Conservation (phyloP, 805 yeast genomes). For the Spathaspora boniae region DNA sequence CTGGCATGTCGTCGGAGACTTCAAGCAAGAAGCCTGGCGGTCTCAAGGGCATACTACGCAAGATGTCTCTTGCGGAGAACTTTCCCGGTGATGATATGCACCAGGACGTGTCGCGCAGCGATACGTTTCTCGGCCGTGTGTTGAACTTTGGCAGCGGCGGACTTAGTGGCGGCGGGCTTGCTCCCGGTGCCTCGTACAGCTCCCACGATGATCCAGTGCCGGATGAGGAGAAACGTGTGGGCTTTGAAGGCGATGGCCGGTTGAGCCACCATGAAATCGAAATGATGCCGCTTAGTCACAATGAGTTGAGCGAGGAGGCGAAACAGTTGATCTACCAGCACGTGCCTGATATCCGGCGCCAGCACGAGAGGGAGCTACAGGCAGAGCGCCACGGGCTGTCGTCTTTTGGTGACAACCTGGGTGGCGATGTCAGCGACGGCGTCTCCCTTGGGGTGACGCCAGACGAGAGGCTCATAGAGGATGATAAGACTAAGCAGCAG, state of each 20-base stretch:
- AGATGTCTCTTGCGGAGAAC: conserved; percentile 32
- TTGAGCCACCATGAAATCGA: conserved; percentile 43
- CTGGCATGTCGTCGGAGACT: conserved; percentile 1
- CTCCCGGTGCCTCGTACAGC: conserved; percentile 34
- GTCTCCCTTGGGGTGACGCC: conserved; percentile 8
- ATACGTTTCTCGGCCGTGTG: conserved; percentile 38
- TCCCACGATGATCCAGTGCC: conserved; percentile 11
- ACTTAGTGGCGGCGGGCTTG: conserved; percentile 40
- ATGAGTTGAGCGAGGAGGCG: conserved; percentile 49
- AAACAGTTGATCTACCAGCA: conserved; percentile 51
- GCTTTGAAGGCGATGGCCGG: conserved; percentile 11
- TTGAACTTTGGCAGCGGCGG: conserved; percentile 23
- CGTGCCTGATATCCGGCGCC: conserved; percentile 24
- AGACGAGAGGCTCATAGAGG: conserved; percentile 1
- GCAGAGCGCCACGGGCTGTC: too few relatives aligned
- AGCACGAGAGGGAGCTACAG: too few relatives aligned
- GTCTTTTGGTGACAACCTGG: too few relatives aligned
- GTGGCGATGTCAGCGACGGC: too few relatives aligned
- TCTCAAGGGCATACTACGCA: conserved; percentile 30
- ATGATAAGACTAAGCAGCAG: conserved; percentile 6
- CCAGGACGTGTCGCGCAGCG: conserved; percentile 23
- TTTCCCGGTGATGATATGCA: conserved; percentile 14
- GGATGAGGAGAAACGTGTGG: conserved; percentile 37
- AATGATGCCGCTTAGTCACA: conserved; percentile 40
- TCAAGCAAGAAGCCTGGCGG: conserved; percentile 12